These are phyloP conservation scores for Linaria vulgaris DNA, from an alignment of 257 asterid genomes.

Conservation along the genomic window DNA sequence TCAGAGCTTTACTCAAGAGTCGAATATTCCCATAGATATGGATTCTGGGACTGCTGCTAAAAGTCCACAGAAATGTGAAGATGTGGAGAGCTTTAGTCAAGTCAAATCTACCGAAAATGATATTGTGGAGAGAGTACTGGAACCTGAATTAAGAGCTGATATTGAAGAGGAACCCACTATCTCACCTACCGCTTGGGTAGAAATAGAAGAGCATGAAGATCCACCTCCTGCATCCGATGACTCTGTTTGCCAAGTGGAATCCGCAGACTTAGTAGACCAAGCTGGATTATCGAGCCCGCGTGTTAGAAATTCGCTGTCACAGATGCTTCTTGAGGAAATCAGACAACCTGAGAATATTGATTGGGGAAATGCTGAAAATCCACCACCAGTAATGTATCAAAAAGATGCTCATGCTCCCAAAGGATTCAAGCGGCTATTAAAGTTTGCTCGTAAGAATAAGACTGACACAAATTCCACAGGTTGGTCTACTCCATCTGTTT, in stretches of 20 bases:
- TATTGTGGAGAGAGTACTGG: slow-evolving; percentile 30
- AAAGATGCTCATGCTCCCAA: slow-evolving; percentile 91
- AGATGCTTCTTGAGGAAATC: slow-evolving; percentile 95
- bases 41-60: slow-evolving; percentile 31
- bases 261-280: slow-evolving; percentile 43
- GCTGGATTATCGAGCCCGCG: slow-evolving; percentile 69
- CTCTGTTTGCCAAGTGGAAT: slow-evolving; percentile 37
- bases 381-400: slow-evolving; percentile 67
- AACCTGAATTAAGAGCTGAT: slow-evolving; percentile 37
- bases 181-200: slow-evolving; percentile 93
- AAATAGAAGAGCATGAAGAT: slow-evolving; percentile 73
- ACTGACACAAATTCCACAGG: slow-evolving; percentile 63
- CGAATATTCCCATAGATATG: slow-evolving; percentile 22
- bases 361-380: slow-evolving; percentile 97
- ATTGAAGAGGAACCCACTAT: slow-evolving; percentile 68
- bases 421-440: slow-evolving; percentile 90
- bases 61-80: slow-evolving; percentile 48
- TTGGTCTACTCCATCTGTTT: slow-evolving; percentile 74
- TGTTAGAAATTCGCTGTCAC: slow-evolving; percentile 92
- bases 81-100: slow-evolving; percentile 40
- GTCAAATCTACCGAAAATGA: too few species aligned
- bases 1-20: slow-evolving; percentile 33
- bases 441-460: slow-evolving; percentile 94
- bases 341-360: slow-evolving; percentile 74
- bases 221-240: slow-evolving; percentile 37